Evolutionary conservation across 306 rosid species (phyloP).

Genomic region (Rubus parviflorus): DNA sequence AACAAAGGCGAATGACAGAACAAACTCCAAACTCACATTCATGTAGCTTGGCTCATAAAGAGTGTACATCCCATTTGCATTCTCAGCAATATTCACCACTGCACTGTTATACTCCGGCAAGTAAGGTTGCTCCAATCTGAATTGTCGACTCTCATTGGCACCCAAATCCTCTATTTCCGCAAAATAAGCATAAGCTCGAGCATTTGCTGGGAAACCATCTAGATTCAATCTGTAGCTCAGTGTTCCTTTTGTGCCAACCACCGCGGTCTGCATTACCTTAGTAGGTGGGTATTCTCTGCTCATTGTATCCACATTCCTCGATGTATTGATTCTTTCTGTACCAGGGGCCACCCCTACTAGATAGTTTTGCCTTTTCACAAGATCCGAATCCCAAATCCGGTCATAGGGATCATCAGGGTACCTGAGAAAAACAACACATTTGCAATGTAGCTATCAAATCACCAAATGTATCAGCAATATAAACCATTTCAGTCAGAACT

Average conservation of each 20-base stretch:
- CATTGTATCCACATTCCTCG: constrained; percentile 47
- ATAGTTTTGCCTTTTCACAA: constrained; percentile 78
- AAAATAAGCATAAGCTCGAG: constrained; percentile 82
- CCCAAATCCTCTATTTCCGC: constrained; percentile 80
- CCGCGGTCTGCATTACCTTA: constrained; percentile 90
- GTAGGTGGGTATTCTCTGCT: constrained; percentile 80
- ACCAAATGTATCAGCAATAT: background rate
- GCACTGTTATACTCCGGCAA: constrained; percentile 71
- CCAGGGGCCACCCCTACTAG: constrained; percentile 94
- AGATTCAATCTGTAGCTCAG: constrained; percentile 76
- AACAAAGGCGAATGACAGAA: constrained; percentile 74
- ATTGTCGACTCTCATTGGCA: constrained; percentile 71
- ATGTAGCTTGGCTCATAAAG: constrained; percentile 97
- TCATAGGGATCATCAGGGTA: constrained; percentile 98
- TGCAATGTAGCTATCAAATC: background rate
- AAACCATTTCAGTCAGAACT: constrained; percentile 9
- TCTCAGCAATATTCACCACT: constrained; percentile 90
- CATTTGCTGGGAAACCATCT: constrained; percentile 82
- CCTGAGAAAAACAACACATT: constrained; percentile 45
- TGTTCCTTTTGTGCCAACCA: constrained; percentile 64
- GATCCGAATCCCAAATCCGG: constrained; percentile 96
- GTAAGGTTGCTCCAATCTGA: constrained; percentile 67
- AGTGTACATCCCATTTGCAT: constrained; percentile 86
- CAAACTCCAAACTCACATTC: constrained; percentile 81
- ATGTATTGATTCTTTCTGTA: constrained; percentile 73